Conservation (phyloP, 192 early-diverging fungal species). For the Mortierella antarctica region DNA sequence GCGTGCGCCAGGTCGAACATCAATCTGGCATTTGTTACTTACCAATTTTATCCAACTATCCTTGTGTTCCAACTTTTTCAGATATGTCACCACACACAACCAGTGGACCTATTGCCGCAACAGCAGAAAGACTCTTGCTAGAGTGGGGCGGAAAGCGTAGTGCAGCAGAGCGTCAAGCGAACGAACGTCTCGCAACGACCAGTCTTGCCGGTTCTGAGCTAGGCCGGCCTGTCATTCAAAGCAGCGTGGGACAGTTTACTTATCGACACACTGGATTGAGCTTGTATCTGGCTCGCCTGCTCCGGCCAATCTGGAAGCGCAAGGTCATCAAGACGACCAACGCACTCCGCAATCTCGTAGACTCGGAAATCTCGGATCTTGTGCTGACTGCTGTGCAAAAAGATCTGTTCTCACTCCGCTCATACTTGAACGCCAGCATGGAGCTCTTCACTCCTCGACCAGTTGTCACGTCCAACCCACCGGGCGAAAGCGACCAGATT, state of each 20-base stretch:
- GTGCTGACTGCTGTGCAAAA: slow-evolving; percentile 46
- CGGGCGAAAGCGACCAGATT: slow-evolving; percentile 46
- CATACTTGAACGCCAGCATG: slow-evolving; percentile 11
- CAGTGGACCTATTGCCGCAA: slow-evolving; percentile 33
- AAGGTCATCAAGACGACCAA: slow-evolving; percentile 41
- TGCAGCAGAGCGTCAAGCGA: slow-evolving; percentile 7
- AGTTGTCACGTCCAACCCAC: slow-evolving; percentile 34
- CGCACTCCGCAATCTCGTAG: slow-evolving; percentile 14
- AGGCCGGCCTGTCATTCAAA: slow-evolving; percentile 45
- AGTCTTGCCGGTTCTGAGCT: slow-evolving; percentile 38
- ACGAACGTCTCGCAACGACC: slow-evolving; percentile 15
- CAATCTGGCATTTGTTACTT: neutral
- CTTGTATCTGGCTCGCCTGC: slow-evolving; percentile 76
- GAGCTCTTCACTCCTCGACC: slow-evolving; percentile 36
- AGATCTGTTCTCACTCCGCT: slow-evolving; percentile 30
- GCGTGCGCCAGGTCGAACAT: neutral
- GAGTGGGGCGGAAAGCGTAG: slow-evolving; percentile 51
- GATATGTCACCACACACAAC: slow-evolving; percentile 32
- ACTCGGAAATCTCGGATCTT: slow-evolving; percentile 39
- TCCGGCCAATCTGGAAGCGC: slow-evolving; percentile 81
- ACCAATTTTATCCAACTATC: neutral
- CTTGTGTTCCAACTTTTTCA: neutral
- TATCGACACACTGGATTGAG: slow-evolving; percentile 81
- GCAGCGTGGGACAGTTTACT: slow-evolving; percentile 64
- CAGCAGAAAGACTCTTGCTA: slow-evolving; percentile 40